Base-by-base conservation (phyloP, 305 asterid species). In the Striga hermonthica region DNA sequence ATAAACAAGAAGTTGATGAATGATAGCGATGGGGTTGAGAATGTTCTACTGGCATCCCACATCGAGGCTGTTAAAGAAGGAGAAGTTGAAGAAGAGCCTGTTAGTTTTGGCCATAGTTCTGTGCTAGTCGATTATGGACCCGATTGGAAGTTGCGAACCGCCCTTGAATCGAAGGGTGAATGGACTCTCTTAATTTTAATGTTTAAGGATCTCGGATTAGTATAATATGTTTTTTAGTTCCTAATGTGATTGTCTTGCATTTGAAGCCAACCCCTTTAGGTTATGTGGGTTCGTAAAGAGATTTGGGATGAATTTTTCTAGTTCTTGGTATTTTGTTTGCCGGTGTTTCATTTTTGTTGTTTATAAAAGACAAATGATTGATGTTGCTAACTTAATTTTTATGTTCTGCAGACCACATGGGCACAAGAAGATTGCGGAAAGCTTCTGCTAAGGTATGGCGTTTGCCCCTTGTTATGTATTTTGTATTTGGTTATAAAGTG, bases 61-160 rank as follows among this genome's bases (percentile, higher is more conserved):
- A 80, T 88, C 62, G 88, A 88, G 78, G 89, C 90, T 12, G 80
- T 86, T 22, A 86, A 81, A 75, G 85, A 72, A 65, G 90, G 83
- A 53, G 2, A 2, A 22, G 31, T 22, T 0, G 86, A 74, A 61
- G 74, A 80, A 69, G 88, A 81, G 52, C 83, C 91, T 56, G 81
- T 88, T 55, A 83, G 82, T 71, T 88, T 88, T 72, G 96, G 95
- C 66, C 91, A 88, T 14, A 81, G 47, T 64, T 81, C 91, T 15
- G 57, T 80, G 76, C 88, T 88, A 35, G 82, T 84, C 31, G 31
- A 22, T 22, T 22, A 22, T 22, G 31, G 95, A 9, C 56, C 79
- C 12, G 85, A 64, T 36, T 86, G 92, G 96, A 84, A 77, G 53
- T 72, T 88, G 80, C 89, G 79, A 65, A 79, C 90, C 22, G 85